Percentiles rank a stretch among this genome's conserved stretches.
Evolutionary conservation across 345 rosid genomes (phyloP).

Genomic region (Arabis hirsuta): DNA sequence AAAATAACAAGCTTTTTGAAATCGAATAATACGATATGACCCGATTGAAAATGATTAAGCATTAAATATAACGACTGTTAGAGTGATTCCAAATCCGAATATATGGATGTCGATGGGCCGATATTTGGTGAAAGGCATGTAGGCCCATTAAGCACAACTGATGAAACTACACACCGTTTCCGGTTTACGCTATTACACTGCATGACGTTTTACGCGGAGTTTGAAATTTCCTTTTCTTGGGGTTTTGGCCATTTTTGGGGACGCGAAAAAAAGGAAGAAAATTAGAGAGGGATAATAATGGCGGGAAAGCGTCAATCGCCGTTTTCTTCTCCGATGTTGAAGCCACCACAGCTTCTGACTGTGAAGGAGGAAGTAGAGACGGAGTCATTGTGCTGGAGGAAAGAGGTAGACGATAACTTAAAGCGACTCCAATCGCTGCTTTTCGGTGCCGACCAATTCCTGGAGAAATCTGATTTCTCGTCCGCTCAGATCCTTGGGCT

Average conservation of each 20-base stretch:
- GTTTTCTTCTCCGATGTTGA: slow-evolving; percentile 43
- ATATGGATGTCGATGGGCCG: not conserved
- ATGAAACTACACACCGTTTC: slow-evolving; percentile 22
- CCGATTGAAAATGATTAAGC: not conserved
- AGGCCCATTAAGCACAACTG: no score
- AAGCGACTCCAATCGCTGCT: slow-evolving; percentile 86
- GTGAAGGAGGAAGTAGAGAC: slow-evolving; percentile 45
- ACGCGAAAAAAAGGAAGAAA: not conserved
- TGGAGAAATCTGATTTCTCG: slow-evolving; percentile 70
- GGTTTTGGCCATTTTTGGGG: slow-evolving; percentile 26
- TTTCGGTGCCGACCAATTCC: slow-evolving; percentile 76
- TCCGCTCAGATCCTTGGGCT: slow-evolving; percentile 75
- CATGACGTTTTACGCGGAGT: slow-evolving; percentile 1
- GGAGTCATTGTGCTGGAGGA: slow-evolving; percentile 59
- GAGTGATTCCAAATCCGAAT: not conserved
- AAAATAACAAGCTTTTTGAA: slow-evolving; percentile 1
- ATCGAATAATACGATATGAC: not conserved
- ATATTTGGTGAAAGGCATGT: no score
- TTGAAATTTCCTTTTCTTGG: slow-evolving; percentile 18
- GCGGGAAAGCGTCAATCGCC: slow-evolving; percentile 61
- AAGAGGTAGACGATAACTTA: slow-evolving; percentile 71
- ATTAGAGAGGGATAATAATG: slow-evolving; percentile 30
- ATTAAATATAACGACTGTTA: no score
- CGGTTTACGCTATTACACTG: not conserved
- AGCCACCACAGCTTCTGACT: slow-evolving; percentile 33